Base-by-base conservation (phyloP, 805 yeast genomes). In the Yarrowia sp. region DNA sequence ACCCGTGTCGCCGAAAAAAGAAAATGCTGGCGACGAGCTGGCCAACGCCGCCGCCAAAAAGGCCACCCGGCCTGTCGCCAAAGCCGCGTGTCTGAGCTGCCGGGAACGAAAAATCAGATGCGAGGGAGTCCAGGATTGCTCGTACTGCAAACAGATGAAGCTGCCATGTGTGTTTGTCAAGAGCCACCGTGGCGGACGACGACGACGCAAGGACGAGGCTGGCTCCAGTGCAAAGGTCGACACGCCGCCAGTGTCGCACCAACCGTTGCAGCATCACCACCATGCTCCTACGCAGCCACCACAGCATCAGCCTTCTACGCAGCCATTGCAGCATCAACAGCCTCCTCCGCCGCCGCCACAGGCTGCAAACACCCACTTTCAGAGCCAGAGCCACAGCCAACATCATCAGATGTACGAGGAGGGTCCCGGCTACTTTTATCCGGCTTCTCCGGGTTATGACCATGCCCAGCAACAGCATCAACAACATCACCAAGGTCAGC, bases 151-250 rank as follows among this genome's bases (percentile, higher is more conserved):
- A 35, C 65, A 64, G 59, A 32, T 64, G 49, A 44, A 64, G 28
- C 24, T 61, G 32, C 49, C 40, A n/a, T 70, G 93, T 88, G 71
- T 85, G 85, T 68, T 77, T 89, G 64, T 89, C 92, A 1, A 80
- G 81, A 17, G 85, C 88, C 64, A 89, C 95, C 1, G 84, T 86
- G 66, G 91, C 88, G 72, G 92, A 93, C 2, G 78, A 76, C 8
- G 91, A 88, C 72, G 86, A 89, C 64, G 81, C 85, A 38, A 79
- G 79, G 67, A 89, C 46, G 58, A 51, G 4, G 22, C 16, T 6
- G 46, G 46, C 17, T 9, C 33, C 28, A 32, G 24, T 4, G 8
- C 22, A 12, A 30, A 28, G 5, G 30, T 11, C 12, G 43, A 48
- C 12, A 48, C 38, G 17, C 17, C 56, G n/a, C 51, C 51, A 22